Evolutionary conservation across 1,284 basidiomycete species (phyloP).

Genomic region (Apiotrichum porosum): DNA sequence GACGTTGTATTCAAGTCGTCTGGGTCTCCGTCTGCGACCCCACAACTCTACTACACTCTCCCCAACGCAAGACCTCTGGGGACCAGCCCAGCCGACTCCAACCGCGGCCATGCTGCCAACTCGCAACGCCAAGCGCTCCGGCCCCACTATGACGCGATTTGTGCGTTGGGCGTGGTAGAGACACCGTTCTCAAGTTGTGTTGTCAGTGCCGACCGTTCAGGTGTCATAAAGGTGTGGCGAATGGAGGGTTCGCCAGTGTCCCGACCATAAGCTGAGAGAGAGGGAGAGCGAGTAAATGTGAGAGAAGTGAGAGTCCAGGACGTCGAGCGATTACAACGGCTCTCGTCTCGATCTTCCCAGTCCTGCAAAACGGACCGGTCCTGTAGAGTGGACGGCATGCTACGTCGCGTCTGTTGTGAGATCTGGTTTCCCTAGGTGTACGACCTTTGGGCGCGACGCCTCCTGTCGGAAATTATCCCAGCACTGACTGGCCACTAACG

Average conservation of each 20-base stretch:
- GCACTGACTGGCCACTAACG: too few relatives aligned
- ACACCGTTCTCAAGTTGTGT: conserved; percentile 46
- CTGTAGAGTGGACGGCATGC: too few relatives aligned
- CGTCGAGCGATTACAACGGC: not conserved
- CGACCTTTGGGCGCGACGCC: too few relatives aligned
- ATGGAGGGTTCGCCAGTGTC: conserved; percentile 26
- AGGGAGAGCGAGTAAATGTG: not conserved
- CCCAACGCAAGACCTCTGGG: conserved; percentile 20
- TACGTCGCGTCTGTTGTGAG: too few relatives aligned
- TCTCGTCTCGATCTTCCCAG: too few relatives aligned
- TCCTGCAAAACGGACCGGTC: too few relatives aligned
- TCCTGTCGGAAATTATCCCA: too few relatives aligned
- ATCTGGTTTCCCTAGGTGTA: too few relatives aligned
- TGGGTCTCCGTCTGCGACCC: conserved; percentile 4
- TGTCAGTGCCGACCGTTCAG: conserved; percentile 43
- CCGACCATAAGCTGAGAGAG: not conserved
- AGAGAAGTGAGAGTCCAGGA: too few relatives aligned
- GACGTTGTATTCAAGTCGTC: conserved; percentile 38
- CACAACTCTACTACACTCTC: conserved; percentile 26
- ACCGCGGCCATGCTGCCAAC: conserved; percentile 10
- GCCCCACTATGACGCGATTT: conserved; percentile 47
- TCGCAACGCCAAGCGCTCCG: conserved; percentile 38
- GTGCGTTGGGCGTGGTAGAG: conserved; percentile 40
- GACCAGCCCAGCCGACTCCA: not conserved
- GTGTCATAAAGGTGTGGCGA: conserved; percentile 47